Evolutionary conservation across 441 rosid species (phyloP).

Genomic region (Populus trichocarpa): DNA sequence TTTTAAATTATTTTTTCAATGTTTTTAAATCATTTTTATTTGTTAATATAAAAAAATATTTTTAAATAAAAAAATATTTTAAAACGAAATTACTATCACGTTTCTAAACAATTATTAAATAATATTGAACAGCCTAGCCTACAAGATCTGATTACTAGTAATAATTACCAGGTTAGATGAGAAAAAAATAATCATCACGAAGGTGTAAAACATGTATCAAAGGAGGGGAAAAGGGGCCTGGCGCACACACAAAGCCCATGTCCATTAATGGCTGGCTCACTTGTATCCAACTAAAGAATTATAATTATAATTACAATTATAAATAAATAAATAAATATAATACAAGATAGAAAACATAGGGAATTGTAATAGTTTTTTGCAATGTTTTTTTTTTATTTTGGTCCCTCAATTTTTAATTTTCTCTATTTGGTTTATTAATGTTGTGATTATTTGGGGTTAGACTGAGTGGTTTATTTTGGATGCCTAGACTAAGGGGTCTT

Average conservation of each 20-base stretch:
- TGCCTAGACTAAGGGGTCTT: too few relatives aligned
- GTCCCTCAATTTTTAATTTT: too few relatives aligned
- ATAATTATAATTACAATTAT: too few relatives aligned
- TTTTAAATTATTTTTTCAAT: too few relatives aligned
- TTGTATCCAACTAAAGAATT: not conserved
- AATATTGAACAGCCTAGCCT: not conserved
- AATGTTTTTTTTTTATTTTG: not conserved
- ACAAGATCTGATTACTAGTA: not conserved
- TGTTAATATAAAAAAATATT: too few relatives aligned
- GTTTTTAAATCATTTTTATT: too few relatives aligned
- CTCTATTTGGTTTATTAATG: too few relatives aligned
- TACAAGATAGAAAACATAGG: not conserved
- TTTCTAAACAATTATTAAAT: too few relatives aligned
- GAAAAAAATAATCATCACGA: not conserved
- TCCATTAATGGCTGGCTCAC: not conserved
- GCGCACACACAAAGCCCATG: not conserved
- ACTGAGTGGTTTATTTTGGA: not conserved
- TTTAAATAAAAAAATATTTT: too few relatives aligned
- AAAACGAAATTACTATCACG: too few relatives aligned
- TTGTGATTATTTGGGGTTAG: too few relatives aligned
- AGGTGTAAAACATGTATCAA: not conserved
- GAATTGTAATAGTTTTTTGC: not conserved
- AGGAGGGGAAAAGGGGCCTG: not conserved
- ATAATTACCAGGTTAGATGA: not conserved
- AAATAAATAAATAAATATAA: too few relatives aligned